Evolutionary conservation across 306 rosid species (phyloP).

Genomic region (Fragaria vesca): DNA sequence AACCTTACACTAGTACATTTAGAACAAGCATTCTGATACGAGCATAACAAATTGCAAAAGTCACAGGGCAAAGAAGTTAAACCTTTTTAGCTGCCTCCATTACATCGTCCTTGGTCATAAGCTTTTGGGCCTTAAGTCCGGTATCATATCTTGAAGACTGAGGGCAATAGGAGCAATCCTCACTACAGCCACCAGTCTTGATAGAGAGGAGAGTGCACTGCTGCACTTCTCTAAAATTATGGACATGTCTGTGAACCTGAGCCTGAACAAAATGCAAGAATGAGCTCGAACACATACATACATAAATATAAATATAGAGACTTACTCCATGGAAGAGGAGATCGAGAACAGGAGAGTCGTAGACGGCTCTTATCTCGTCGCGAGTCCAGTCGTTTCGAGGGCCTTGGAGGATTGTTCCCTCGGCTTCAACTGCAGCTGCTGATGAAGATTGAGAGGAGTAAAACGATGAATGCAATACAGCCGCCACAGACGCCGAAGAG

Average conservation of each 20-base stretch:
- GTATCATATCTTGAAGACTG: conserved; percentile 89
- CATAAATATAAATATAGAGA: too few species aligned
- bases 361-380: conserved; percentile 62
- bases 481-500: neutral
- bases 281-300: too few species aligned
- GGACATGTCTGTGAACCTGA: conserved; percentile 90
- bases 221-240: conserved; percentile 95
- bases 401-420: conserved; percentile 58
- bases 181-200: conserved; percentile 98
- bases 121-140: conserved; percentile 75
- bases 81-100: conserved; percentile 78
- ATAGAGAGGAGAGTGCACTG: conserved; percentile 94
- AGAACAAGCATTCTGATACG: neutral
- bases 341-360: conserved; percentile 85
- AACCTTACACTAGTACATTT: neutral
- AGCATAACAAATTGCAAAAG: neutral
- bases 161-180: conserved; percentile 96
- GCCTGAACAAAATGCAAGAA: conserved; percentile 41
- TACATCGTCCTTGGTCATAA: conserved; percentile 78
- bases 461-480: conserved; percentile 31
- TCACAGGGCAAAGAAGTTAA: conserved; percentile 8
- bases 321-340: conserved; percentile 97
- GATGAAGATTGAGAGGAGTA: conserved; percentile 45
- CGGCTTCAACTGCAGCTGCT: conserved; percentile 73
- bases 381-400: conserved; percentile 77